Conservation (phyloP, 1,284 basidiomycete species). For the Crucibulum cyathiforme region DNA sequence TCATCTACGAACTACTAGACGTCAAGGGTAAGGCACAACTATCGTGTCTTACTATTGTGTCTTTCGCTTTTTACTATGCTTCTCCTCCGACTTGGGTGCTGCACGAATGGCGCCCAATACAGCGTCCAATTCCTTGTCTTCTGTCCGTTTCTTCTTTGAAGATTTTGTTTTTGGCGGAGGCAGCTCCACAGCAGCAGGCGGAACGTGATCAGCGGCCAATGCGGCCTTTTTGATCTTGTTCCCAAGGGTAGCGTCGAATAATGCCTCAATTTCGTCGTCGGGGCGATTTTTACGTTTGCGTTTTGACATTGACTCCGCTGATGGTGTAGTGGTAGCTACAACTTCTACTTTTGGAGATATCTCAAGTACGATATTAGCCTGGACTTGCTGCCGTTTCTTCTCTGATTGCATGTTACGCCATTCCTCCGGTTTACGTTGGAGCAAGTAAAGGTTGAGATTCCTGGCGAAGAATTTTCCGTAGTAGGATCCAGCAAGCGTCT, state of each 20-base stretch:
- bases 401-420: constrained; percentile 72
- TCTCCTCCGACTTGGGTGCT: constrained; percentile 43
- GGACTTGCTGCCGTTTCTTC: constrained; percentile 31
- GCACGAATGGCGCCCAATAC: constrained; percentile 51
- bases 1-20: too few relatives aligned
- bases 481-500: constrained; percentile 72
- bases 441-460: constrained; percentile 79
- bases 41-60: background rate
- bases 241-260: constrained; percentile 66
- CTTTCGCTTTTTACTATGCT: constrained; percentile 19
- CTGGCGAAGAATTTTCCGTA: constrained; percentile 89
- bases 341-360: too few relatives aligned
- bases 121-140: constrained; percentile 40
- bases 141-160: constrained; percentile 7
- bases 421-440: constrained; percentile 79
- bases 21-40: background rate
- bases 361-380: too few relatives aligned
- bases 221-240: constrained; percentile 63
- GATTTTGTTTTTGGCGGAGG: background rate
- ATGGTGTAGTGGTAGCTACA: too few relatives aligned
- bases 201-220: constrained; percentile 25
- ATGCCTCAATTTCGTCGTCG: constrained; percentile 72
- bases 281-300: constrained; percentile 38
- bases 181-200: background rate
- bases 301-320: too few relatives aligned